Evolutionary conservation across 1,139 yeast genomes (phyloP).

Genomic region (Pichia terricola): DNA sequence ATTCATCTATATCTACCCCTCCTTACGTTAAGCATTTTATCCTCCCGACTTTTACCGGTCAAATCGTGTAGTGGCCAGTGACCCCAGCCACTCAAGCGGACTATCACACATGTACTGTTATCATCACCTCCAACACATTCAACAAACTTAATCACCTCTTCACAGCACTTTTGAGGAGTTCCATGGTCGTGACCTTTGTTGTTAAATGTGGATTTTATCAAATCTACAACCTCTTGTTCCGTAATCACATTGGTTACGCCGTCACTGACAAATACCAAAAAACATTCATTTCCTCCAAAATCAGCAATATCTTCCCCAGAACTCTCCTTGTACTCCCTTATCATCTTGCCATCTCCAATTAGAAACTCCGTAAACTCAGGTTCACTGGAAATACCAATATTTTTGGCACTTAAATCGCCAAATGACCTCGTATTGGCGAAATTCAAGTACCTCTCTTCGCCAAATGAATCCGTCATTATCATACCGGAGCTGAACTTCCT

Average conservation of each 20-base stretch:
- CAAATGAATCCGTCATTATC: conserved; percentile 84
- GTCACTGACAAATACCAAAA: conserved; percentile 69
- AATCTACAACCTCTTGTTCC: conserved; percentile 88
- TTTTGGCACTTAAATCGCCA: conserved; percentile 77
- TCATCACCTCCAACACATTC: conserved; percentile 90
- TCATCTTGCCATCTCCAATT: conserved; percentile 42
- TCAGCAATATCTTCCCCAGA: conserved; percentile 37
- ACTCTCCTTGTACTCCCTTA: conserved; percentile 26
- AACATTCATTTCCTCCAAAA: conserved; percentile 73
- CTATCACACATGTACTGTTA: conserved; percentile 81
- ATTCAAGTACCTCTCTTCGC: conserved; percentile 77
- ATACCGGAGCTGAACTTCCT: conserved; percentile 63
- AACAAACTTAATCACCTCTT: conserved; percentile 74
- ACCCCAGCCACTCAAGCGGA: conserved; percentile 87
- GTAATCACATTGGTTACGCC: conserved; percentile 75
- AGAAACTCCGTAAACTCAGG: conserved; percentile 71
- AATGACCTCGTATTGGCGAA: conserved; percentile 90
- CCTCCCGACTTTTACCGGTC: conserved; percentile 74
- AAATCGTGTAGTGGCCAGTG: conserved; percentile 78
- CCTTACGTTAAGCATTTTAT: conserved; percentile 36
- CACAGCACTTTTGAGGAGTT: conserved; percentile 78
- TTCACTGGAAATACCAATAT: conserved; percentile 82
- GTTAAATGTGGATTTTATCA: conserved; percentile 64
- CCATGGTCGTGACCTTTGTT: conserved; percentile 60
- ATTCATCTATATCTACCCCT: background rate